A percentile compares a stretch with the other conserved stretches of the same genome.
Conservation (phyloP, 2,329 filamentous ascomycete species). For the Trichoderma atrobrunneum region DNA sequence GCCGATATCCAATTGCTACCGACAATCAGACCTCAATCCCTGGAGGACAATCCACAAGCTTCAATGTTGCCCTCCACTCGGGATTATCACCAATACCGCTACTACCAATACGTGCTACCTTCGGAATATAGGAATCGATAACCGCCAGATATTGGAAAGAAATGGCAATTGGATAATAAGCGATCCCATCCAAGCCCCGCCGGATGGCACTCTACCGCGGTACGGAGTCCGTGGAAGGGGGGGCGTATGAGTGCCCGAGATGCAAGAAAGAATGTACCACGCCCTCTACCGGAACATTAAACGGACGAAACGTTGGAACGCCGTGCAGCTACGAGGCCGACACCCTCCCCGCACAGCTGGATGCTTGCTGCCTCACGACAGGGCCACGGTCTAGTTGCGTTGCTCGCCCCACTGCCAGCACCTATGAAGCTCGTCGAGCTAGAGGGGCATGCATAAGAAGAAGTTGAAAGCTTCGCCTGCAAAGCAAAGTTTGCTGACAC, state of each 20-base stretch:
- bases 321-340: conserved; percentile 6
- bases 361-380: conserved; percentile 1
- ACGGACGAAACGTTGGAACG: neutral
- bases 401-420: neutral
- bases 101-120: neutral
- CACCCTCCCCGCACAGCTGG: conserved; percentile 8
- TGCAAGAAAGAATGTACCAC: neutral
- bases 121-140: neutral
- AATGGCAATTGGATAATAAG: conserved; percentile 3
- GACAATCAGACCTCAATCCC: neutral
- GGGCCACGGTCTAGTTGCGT: neutral
- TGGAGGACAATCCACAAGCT: neutral
- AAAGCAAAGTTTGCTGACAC: neutral
- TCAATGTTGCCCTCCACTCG: neutral
- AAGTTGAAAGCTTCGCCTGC: neutral
- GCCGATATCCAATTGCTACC: neutral
- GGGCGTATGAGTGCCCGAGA: conserved; percentile 1
- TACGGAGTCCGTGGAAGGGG: neutral
- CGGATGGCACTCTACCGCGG: neutral
- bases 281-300: neutral
- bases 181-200: neutral
- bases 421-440: neutral
- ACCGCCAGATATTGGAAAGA: conserved; percentile 1
- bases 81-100: neutral
- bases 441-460: conserved; percentile 12